phyloP scores from a whole-genome alignment of 306 rosid species.

The barrel medic (Medicago truncatula) region DNA sequence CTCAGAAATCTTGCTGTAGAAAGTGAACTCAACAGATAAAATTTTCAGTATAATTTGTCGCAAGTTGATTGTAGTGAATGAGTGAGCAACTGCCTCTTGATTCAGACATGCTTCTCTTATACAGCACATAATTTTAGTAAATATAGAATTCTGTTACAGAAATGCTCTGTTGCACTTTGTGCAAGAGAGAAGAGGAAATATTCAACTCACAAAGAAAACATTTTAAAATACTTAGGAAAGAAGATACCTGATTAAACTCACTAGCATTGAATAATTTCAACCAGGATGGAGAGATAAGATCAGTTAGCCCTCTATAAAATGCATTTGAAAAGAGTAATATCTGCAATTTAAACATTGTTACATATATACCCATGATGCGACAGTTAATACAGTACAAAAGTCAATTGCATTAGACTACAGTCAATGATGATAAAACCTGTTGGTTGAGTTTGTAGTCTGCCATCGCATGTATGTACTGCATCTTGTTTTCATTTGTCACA shows the following conservation, averaged over 20 bases:
- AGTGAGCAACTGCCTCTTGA: slow-evolving; percentile 25
- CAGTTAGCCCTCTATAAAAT: slow-evolving; percentile 85
- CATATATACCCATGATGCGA: slow-evolving; percentile 37
- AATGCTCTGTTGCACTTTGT: slow-evolving; percentile 9
- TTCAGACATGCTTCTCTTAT: slow-evolving; percentile 32
- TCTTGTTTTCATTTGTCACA: slow-evolving; percentile 85
- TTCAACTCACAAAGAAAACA: slow-evolving; percentile 30
- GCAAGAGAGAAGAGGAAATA: slow-evolving; percentile 23
- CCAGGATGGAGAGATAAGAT: slow-evolving; percentile 97
- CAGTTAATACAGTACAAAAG: slow-evolving; percentile 12
- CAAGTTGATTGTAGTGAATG: slow-evolving; percentile 1
- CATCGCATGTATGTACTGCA: slow-evolving; percentile 97
- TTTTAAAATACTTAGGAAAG: slow-evolving; percentile 32
- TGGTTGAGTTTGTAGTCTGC: slow-evolving; percentile 97
- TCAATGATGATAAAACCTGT: slow-evolving; percentile 63
- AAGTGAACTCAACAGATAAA: slow-evolving; percentile 33
- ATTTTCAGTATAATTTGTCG: slow-evolving; percentile 16
- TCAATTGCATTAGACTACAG: slow-evolving; percentile 37
- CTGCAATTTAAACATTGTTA: slow-evolving; percentile 61
- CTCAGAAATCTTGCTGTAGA: slow-evolving; percentile 44
- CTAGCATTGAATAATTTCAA: slow-evolving; percentile 90
- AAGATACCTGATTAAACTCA: slow-evolving; percentile 95
- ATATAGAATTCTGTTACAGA: slow-evolving; percentile 22
- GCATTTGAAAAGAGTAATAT: slow-evolving; percentile 87
- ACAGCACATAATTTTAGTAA: slow-evolving; percentile 1